phyloP scores from a whole-genome alignment of 148 eudicot species.

The Salicornia ramosissima region DNA sequence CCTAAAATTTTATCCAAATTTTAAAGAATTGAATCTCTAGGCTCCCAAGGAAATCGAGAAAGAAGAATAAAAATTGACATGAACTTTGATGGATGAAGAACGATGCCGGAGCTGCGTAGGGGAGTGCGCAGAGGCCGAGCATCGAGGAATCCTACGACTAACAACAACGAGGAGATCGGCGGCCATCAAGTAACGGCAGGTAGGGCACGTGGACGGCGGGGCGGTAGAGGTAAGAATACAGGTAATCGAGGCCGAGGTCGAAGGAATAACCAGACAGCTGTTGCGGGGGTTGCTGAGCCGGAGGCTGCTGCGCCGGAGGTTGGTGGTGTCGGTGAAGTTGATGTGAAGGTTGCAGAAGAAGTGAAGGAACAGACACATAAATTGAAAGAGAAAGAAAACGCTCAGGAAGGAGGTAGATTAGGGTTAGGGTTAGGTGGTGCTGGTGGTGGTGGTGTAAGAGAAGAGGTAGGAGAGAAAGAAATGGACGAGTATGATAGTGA shows the following conservation, averaged over 20 bases:
- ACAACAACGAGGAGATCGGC: slow-evolving; percentile 27
- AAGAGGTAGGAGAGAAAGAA: slow-evolving; percentile 35
- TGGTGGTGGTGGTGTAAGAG: slow-evolving; percentile 17
- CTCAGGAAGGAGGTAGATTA: slow-evolving; percentile 5
- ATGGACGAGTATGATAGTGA: slow-evolving; percentile 72
- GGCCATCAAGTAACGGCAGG: slow-evolving; percentile 22
- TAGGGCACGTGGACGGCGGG: slow-evolving; percentile 26
- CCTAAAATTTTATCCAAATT: background rate
- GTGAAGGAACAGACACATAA: slow-evolving; percentile 25
- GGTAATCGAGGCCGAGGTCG: slow-evolving; percentile 31
- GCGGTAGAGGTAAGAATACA: slow-evolving; percentile 13
- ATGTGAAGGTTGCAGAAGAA: slow-evolving; percentile 22
- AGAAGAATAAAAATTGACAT: background rate
- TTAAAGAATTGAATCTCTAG: background rate
- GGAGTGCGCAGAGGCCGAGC: slow-evolving; percentile 59
- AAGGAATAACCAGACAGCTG: slow-evolving; percentile 22
- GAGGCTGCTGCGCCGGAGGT: slow-evolving; percentile 19
- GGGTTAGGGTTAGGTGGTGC: slow-evolving; percentile 26
- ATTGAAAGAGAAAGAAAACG: slow-evolving; percentile 18
- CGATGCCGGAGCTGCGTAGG: slow-evolving; percentile 66
- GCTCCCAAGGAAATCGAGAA: slow-evolving; percentile 8
- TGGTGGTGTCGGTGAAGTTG: slow-evolving; percentile 23
- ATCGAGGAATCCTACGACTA: slow-evolving; percentile 18
- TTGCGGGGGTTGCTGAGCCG: slow-evolving; percentile 15
- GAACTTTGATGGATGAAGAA: slow-evolving; percentile 42